Evolutionary conservation across 2,329 filamentous ascomycete species (phyloP), one percentile per base, ranked within the genome.

Genomic region (Venturia aucupariae): DNA sequence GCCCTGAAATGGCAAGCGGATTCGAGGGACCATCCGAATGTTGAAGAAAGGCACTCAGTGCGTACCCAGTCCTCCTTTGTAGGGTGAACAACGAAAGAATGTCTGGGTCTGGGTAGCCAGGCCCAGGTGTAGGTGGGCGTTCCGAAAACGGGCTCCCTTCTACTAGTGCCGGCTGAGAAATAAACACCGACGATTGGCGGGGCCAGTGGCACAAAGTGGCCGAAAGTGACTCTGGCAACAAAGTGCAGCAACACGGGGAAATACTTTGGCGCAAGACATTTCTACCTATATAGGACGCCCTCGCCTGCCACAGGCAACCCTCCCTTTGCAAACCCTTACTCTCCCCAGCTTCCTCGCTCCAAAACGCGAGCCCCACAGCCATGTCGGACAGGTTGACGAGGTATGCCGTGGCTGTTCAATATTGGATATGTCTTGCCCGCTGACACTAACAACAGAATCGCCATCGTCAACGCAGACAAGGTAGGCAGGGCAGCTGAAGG

Each of bases 391-490:
- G 90, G 81, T 86, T 97, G 73, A 97, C 93, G 72, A 90, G 92
- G 92, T 96, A 57, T 35, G 51, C 19, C n/a, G 30, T 13, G 35
- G 51, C 19, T 57, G 30, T 17, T 57, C 51, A 86, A 72, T 86
- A 60, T 61, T 61, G 41, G 32, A 38, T 2, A 13, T 10, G 24
- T 32, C 15, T 35, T 32, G 30, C 19, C 35, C 35, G 13, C 44
- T 38, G n/a, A 46, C 41, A 62, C 19, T n/a, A 22, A 4, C 4
- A 35, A 60, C 74, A 95, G 94, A 89, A 92, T 99, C 81, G 94
- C 94, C 74, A 99, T 99, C 81, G 90, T 99, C 82, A 97, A 93
- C 80, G 89, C 85, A 77, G 94, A 99, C 88, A 97, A 99, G 88
- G 91, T 94, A 76, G 73, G 80, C 67, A 71, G 70, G n/a, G n/a